Evolutionary conservation across 2,329 filamentous ascomycete species (phyloP).

Genomic region (Alternaria infectoria): DNA sequence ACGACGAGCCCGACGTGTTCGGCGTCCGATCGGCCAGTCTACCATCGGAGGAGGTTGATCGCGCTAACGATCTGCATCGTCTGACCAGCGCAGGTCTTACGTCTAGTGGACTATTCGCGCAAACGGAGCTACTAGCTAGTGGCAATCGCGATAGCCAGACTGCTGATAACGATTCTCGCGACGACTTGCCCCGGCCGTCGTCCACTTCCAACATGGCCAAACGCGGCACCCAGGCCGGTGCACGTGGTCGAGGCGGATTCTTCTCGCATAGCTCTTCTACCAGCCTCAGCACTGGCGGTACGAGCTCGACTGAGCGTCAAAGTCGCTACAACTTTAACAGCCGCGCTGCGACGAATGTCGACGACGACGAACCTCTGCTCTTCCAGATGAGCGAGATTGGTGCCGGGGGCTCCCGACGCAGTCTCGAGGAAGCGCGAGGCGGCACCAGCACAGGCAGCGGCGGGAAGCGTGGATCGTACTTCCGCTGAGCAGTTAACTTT

Average conservation of each 20-base stretch:
- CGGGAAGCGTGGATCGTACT: slow-evolving; percentile 35
- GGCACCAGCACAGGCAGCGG: slow-evolving; percentile 35
- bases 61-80: slow-evolving; percentile 45
- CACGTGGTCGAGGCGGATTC: slow-evolving; percentile 39
- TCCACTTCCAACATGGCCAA: slow-evolving; percentile 40
- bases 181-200: slow-evolving; percentile 32
- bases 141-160: slow-evolving; percentile 31
- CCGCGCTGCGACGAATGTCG: slow-evolving; percentile 46
- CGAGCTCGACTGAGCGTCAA: slow-evolving; percentile 44
- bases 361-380: slow-evolving; percentile 72
- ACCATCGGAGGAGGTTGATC: slow-evolving; percentile 64
- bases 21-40: slow-evolving; percentile 71
- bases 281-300: slow-evolving; percentile 39
- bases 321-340: slow-evolving; percentile 55
- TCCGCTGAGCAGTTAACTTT: slow-evolving; percentile 2
- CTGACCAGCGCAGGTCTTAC: slow-evolving; percentile 60
- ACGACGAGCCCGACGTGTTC: slow-evolving; percentile 65
- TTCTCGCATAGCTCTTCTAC: slow-evolving; percentile 42
- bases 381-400: slow-evolving; percentile 78
- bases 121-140: slow-evolving; percentile 40
- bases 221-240: slow-evolving; percentile 31
- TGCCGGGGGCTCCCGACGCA: slow-evolving; percentile 42
- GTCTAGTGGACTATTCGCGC: slow-evolving; percentile 67
- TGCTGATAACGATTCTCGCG: slow-evolving; percentile 30
- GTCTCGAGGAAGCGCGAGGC: slow-evolving; percentile 46